phyloP scores from a whole-genome alignment of 371 early-diverging fungal genomes.

The Capillidium rhysosporum region DNA sequence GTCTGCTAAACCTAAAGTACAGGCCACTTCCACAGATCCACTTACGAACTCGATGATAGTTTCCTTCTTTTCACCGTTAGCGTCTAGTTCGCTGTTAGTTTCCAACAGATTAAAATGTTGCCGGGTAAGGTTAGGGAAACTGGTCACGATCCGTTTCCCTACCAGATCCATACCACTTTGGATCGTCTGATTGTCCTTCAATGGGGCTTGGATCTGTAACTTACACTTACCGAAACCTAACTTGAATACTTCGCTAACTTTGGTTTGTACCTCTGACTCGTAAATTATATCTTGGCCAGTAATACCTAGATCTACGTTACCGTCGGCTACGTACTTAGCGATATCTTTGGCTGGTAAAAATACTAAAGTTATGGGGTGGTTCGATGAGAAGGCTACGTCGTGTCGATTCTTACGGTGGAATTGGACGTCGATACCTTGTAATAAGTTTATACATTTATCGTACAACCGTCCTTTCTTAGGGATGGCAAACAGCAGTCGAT shows the following conservation, averaged over 20 bases:
- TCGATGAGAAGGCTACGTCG: conserved; percentile 89
- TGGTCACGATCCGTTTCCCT: conserved; percentile 86
- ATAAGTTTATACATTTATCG: conserved; percentile 61
- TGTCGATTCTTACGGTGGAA: conserved; percentile 82
- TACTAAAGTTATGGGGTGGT: conserved; percentile 76
- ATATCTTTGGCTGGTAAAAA: conserved; percentile 93
- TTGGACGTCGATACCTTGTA: conserved; percentile 78
- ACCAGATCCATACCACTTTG: conserved; percentile 37
- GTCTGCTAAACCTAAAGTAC: conserved; percentile 88
- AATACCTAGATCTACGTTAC: conserved; percentile 90
- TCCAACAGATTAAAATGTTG: conserved; percentile 53
- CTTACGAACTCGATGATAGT: conserved; percentile 66
- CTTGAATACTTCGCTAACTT: conserved; percentile 45
- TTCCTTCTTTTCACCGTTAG: conserved; percentile 4
- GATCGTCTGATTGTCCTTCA: conserved; percentile 12
- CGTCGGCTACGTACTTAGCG: conserved; percentile 83
- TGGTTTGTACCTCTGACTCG: conserved; percentile 48
- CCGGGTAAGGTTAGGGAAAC: conserved; percentile 52
- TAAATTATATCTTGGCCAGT: conserved; percentile 85
- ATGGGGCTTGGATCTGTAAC: conserved; percentile 64
- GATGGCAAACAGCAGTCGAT: conserved; percentile 85
- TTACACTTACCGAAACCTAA: conserved; percentile 87
- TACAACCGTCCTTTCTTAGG: conserved; percentile 96
- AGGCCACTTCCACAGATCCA: conserved; percentile 92
- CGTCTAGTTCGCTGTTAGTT: conserved; percentile 9